Evolutionary conservation across 345 rosid genomes (phyloP).

Genomic region (Aegle marmelos): DNA sequence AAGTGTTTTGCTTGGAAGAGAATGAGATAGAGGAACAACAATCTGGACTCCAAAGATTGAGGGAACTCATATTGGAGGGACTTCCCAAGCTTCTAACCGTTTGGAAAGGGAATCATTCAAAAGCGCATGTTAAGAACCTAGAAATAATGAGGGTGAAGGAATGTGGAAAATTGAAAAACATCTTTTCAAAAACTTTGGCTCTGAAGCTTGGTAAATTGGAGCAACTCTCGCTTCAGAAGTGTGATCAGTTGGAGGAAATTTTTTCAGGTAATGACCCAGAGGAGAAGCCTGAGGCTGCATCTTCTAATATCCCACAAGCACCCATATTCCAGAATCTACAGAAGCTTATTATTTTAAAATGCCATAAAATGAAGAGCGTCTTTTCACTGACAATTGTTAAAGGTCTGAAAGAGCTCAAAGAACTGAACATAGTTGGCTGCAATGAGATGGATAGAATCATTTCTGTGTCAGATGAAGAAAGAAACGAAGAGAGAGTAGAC

Average conservation of each 20-base stretch:
- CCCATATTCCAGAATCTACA: not conserved
- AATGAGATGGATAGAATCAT: not conserved
- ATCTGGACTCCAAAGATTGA: not conserved
- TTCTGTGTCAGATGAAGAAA: not conserved
- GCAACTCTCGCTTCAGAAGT: not conserved
- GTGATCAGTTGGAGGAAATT: not conserved
- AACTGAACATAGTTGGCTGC: not conserved
- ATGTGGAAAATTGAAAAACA: constrained; percentile 5
- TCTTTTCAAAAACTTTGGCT: constrained; percentile 1
- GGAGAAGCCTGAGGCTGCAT: not conserved
- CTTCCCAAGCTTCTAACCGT: not conserved
- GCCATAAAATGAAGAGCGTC: not conserved
- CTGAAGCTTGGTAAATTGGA: not conserved
- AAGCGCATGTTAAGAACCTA: not conserved
- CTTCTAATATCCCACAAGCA: not conserved
- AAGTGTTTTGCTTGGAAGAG: constrained; percentile 1
- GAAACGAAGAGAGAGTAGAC: not conserved
- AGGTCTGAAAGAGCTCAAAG: not conserved
- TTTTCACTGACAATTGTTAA: not conserved
- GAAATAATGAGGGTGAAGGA: not conserved
- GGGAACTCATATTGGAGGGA: constrained; percentile 2
- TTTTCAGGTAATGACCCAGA: not conserved
- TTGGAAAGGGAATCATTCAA: not conserved
- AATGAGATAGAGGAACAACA: not conserved
- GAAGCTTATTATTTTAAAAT: not conserved